Conservation (phyloP, 2,329 filamentous ascomycete genomes). For the Exophiala sp. region DNA sequence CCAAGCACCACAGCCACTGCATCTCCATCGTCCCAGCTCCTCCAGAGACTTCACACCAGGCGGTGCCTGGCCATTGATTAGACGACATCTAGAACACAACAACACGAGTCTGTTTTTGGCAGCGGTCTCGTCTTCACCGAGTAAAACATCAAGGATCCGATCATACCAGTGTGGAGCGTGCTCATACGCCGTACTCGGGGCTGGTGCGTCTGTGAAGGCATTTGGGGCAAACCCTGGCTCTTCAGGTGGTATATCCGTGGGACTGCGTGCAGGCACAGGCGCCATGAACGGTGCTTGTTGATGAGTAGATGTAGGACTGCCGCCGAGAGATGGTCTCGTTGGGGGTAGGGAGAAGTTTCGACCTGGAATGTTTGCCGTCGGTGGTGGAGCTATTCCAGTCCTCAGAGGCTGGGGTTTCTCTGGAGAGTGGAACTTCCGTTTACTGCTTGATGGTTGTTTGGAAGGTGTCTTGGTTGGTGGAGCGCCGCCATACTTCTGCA, state of each 20-base stretch:
- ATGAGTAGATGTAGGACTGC: constrained; percentile 19
- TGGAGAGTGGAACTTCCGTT: constrained; percentile 30
- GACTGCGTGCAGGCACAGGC: constrained; percentile 9
- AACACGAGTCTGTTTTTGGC: constrained; percentile 85
- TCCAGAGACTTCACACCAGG: constrained; percentile 71
- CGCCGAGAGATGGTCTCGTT: constrained; percentile 19
- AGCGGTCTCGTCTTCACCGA: constrained; percentile 90
- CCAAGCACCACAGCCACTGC: constrained; percentile 70
- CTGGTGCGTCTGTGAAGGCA: constrained; percentile 35
- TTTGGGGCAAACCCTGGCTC: constrained; percentile 45
- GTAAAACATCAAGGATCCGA: constrained; percentile 78
- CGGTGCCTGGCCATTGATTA: constrained; percentile 93
- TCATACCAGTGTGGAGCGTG: constrained; percentile 77
- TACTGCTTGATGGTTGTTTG: constrained; percentile 29
- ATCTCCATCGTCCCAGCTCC: constrained; percentile 82
- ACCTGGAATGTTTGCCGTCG: constrained; percentile 58
- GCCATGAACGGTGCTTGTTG: constrained; percentile 6
- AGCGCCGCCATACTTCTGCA: constrained; percentile 84
- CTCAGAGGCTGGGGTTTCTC: constrained; percentile 36
- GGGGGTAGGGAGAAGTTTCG: constrained; percentile 33
- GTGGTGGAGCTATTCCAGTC: constrained; percentile 54
- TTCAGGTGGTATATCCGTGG: constrained; percentile 31
- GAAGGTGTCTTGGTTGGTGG: constrained; percentile 41
- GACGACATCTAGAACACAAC: constrained; percentile 72
- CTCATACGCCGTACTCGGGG: constrained; percentile 31